Evolutionary conservation across 208 protist genomes (phyloP).

Genomic region (Strigomonas oncopelti): DNA sequence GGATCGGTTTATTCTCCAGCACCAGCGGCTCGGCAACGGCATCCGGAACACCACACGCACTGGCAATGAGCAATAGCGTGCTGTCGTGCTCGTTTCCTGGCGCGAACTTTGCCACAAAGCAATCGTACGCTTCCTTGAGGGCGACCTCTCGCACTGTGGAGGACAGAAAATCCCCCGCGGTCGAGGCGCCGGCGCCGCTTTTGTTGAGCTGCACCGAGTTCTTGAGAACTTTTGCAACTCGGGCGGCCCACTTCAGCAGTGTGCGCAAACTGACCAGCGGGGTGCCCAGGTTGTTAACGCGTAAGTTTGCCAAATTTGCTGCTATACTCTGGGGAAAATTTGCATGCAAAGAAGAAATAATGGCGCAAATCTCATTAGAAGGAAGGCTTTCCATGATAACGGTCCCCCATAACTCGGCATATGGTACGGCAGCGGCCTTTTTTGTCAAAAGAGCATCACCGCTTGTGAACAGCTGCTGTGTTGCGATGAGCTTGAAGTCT

Average conservation of each 20-base stretch:
- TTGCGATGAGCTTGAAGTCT: constrained; percentile 88
- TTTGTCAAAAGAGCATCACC: constrained; percentile 47
- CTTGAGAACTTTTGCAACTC: constrained; percentile 63
- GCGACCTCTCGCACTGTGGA: constrained; percentile 85
- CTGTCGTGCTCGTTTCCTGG: constrained; percentile 41
- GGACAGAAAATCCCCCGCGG: constrained; percentile 48
- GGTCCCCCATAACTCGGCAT: constrained; percentile 75
- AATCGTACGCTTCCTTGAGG: constrained; percentile 93
- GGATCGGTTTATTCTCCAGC: constrained; percentile 59
- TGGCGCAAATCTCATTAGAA: constrained; percentile 46
- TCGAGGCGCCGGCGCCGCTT: constrained; percentile 13
- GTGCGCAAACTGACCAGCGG: constrained; percentile 70
- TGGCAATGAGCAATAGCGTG: constrained; percentile 38
- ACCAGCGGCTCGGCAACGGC: constrained; percentile 68
- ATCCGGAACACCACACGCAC: constrained; percentile 51
- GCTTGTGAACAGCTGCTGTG: constrained; percentile 69
- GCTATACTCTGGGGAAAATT: constrained; percentile 49
- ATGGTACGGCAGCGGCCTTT: constrained; percentile 66
- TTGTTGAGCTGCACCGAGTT: constrained; percentile 17
- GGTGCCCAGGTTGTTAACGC: constrained; percentile 17
- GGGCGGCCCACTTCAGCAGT: constrained; percentile 91
- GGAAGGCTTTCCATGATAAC: constrained; percentile 75
- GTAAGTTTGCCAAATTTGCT: constrained; percentile 35
- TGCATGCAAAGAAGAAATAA: constrained; percentile 46
- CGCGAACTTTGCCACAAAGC: constrained; percentile 72